Base-by-base conservation (phyloP, 2,329 filamentous ascomycete genomes). In the Botrytis elliptica region DNA sequence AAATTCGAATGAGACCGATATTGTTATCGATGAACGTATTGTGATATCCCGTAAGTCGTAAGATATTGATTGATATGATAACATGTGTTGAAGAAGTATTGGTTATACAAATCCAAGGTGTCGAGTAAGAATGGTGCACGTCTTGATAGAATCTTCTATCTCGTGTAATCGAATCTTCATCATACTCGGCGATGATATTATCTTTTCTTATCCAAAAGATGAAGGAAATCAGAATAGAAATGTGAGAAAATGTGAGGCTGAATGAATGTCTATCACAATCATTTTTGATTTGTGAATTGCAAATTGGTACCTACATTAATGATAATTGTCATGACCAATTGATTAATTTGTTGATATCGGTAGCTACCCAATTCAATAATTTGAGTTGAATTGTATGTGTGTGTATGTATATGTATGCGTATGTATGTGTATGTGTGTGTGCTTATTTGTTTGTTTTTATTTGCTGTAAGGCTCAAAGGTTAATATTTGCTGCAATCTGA, bases 11-110 rank as follows among this genome's bases (percentile, higher is more conserved):
- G 22, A 40, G 36, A 62, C 12, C 12, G 25, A 29, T 18, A 55
- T 55, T 55, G 52, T 25, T 55, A 55, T 38, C 36, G 59, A 33
- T 33, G 22, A 38, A 62, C 20, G 36, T 33, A 22, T 33, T 9
- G 33, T 70, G 38, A 60, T 70, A 7, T 59, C 42, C 29, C 36
- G 29, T 62, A 46, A 44, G 67, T 55, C 55, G 38, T 33, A 29
- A 44, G 38, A 60, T 66, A 44, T 63, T 46, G 68, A 67, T 29
- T 63, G 49, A 7, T 25, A 14, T n/a, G 33, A 25, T 60, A 65
- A 74, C 33, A 78, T 79, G 77, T 80, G 79, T 78, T 78, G 74
- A 46, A 46, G 71, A 36, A 73, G 77, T 75, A 79, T 80, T 80
- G 79, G 78, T 73, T 72, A 69, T 74, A 40, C 36, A 29, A 29